These are phyloP conservation scores for Avicennia marina DNA, from an alignment of 257 asterid species.

Conservation along the genomic window DNA sequence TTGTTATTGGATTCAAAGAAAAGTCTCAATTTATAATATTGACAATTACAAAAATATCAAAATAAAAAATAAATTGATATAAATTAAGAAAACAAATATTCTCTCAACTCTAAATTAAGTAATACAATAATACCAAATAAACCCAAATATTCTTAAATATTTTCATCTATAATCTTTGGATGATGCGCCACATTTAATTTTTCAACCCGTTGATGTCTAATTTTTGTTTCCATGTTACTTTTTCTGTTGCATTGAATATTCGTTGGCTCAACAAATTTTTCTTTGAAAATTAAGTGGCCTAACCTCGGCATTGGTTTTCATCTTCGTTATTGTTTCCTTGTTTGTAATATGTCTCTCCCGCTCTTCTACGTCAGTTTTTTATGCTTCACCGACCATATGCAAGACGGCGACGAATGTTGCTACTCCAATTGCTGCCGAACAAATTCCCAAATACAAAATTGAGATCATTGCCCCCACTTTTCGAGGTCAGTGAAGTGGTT, in stretches of 20 bases:
- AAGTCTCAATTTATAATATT: too few species aligned
- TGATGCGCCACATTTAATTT: not conserved
- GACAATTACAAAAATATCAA: too few species aligned
- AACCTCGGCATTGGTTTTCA: slow-evolving; percentile 53
- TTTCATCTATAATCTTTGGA: too few species aligned
- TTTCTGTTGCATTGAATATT: slow-evolving; percentile 42
- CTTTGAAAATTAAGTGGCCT: slow-evolving; percentile 85
- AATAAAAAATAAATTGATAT: too few species aligned
- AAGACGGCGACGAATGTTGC: slow-evolving; percentile 60
- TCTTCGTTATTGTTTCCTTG: slow-evolving; percentile 1
- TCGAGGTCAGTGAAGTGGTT: slow-evolving; percentile 23
- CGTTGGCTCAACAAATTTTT: slow-evolving; percentile 92
- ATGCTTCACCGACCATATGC: slow-evolving; percentile 51
- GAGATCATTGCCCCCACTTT: slow-evolving; percentile 16
- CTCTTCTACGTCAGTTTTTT: slow-evolving; percentile 11
- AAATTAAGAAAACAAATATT: too few species aligned
- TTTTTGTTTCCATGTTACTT: slow-evolving; percentile 3
- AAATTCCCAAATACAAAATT: slow-evolving; percentile 61
- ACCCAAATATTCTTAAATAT: too few species aligned
- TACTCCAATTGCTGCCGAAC: slow-evolving; percentile 54
- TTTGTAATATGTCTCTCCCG: not conserved
- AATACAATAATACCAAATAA: too few species aligned
- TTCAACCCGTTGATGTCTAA: not conserved
- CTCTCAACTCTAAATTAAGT: too few species aligned
- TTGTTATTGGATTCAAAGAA: too few species aligned